Conservation (phyloP, 805 yeast species). For the Wickerhamia fluorescens region DNA sequence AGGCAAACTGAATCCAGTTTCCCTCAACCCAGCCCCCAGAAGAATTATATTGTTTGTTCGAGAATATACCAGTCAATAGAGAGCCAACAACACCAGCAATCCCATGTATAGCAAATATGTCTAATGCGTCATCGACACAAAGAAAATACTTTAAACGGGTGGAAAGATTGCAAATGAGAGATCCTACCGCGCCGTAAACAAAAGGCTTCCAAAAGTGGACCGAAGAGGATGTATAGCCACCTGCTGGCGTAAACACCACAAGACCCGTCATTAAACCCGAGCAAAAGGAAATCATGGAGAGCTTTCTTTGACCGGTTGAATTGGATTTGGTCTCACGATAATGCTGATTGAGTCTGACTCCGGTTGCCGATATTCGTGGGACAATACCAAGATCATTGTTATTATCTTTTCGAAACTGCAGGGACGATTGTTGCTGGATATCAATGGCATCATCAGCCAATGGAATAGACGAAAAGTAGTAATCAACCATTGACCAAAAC, state of each 20-base stretch:
- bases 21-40: conserved; percentile 37
- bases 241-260: conserved; percentile 38
- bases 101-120: conserved; percentile 38
- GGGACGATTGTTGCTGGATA: not conserved
- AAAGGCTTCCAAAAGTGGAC: conserved; percentile 34
- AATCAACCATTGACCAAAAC: conserved; percentile 33
- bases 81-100: conserved; percentile 36
- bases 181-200: conserved; percentile 34
- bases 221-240: conserved; percentile 31
- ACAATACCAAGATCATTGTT: not conserved
- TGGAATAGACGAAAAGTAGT: conserved; percentile 32
- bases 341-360: conserved; percentile 11
- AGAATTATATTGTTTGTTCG: conserved; percentile 23
- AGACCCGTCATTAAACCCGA: conserved; percentile 37
- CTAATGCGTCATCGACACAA: conserved; percentile 36
- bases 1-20: conserved; percentile 35
- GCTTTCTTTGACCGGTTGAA: conserved; percentile 16
- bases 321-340: conserved; percentile 12
- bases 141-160: conserved; percentile 34
- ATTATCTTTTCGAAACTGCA: no score
- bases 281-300: conserved; percentile 32
- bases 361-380: conserved; percentile 6
- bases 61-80: conserved; percentile 34
- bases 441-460: conserved; percentile 17
- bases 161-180: conserved; percentile 27